Percentiles rank a stretch among this genome's conserved stretches.
Evolutionary conservation across 805 yeast species (phyloP).

Genomic region (Candida insectalens): DNA sequence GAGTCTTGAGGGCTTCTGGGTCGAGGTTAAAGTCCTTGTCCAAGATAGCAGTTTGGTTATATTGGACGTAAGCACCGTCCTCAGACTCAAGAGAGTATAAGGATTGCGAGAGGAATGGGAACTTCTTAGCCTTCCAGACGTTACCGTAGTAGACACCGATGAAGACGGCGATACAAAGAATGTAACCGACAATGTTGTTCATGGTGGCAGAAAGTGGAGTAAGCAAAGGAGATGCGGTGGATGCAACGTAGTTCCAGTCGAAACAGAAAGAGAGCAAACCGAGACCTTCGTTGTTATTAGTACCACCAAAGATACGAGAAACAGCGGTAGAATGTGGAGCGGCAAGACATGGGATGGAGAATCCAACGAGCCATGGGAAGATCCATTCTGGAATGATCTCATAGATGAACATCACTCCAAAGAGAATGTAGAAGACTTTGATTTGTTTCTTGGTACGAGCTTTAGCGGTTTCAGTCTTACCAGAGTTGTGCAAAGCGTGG

Average conservation of each 20-base stretch:
- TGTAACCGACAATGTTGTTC: conserved; percentile 21
- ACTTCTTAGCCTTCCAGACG: conserved; percentile 23
- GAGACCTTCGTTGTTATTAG: conserved; percentile 25
- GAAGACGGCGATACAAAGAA: conserved; percentile 18
- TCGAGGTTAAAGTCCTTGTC: conserved; percentile 14
- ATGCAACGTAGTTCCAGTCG: conserved; percentile 25
- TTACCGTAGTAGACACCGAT: conserved; percentile 24
- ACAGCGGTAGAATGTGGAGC: conserved; percentile 19
- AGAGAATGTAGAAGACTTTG: conserved; percentile 16
- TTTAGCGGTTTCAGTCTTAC: conserved; percentile 6
- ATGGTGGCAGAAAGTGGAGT: conserved; percentile 20
- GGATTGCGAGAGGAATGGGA: conserved; percentile 26
- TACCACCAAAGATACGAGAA: conserved; percentile 24
- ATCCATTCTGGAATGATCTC: conserved; percentile 25
- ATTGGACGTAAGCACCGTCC: conserved; percentile 17
- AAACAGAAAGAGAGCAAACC: conserved; percentile 21
- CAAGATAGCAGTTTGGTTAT: conserved; percentile 21
- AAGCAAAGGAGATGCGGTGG: conserved; percentile 21
- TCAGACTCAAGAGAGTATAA: conserved; percentile 18
- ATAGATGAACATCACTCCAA: conserved; percentile 16
- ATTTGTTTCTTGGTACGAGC: conserved; percentile 11
- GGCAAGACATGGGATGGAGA: conserved; percentile 22
- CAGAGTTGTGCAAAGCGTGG: conserved; percentile 17
- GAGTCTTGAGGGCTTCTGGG: conserved; percentile 14
- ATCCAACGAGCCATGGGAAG: conserved; percentile 20